Percentiles rank a stretch among this genome's conserved stretches.
Conservation (phyloP, 331 rosid species). For the Malus hybrid region DNA sequence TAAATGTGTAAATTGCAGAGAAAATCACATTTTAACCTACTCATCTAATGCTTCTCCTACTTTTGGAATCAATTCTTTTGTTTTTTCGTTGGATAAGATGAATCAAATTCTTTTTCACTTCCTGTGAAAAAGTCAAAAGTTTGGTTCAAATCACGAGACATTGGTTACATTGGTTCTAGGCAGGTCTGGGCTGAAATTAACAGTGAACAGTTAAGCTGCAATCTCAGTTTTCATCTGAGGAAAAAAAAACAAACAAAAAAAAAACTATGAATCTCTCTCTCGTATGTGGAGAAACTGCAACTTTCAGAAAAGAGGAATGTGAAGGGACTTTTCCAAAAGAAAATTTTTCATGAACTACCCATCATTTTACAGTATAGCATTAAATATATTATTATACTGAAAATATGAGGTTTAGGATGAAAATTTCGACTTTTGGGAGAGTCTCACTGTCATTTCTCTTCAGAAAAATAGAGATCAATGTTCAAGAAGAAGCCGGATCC, state of each 20-base stretch:
- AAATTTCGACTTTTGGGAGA: too few species aligned
- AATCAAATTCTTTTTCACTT: neutral
- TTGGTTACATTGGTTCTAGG: neutral
- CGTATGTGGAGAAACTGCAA: too few species aligned
- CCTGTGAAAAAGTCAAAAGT: neutral
- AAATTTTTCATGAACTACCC: too few species aligned
- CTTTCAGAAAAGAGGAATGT: too few species aligned
- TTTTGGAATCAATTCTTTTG: neutral
- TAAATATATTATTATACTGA: too few species aligned
- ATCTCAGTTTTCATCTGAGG: neutral
- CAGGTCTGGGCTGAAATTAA: neutral
- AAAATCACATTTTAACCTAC: neutral
- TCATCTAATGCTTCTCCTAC: neutral
- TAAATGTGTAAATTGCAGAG: too few species aligned
- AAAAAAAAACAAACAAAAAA: too few species aligned
- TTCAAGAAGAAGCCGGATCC: constrained; percentile 9
- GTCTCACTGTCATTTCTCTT: too few species aligned
- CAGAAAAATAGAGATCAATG: constrained; percentile 4
- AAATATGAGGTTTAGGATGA: too few species aligned
- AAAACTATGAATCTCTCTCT: too few species aligned
- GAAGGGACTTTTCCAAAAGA: too few species aligned
- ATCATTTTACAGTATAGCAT: too few species aligned
- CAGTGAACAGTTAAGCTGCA: neutral
- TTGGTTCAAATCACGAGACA: neutral
- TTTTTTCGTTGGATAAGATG: neutral